Percentiles rank a stretch among this genome's conserved stretches.
These are phyloP conservation scores for Aureobasidium musti DNA, from an alignment of 2,329 filamentous ascomycete genomes.

Conservation along the genomic window DNA sequence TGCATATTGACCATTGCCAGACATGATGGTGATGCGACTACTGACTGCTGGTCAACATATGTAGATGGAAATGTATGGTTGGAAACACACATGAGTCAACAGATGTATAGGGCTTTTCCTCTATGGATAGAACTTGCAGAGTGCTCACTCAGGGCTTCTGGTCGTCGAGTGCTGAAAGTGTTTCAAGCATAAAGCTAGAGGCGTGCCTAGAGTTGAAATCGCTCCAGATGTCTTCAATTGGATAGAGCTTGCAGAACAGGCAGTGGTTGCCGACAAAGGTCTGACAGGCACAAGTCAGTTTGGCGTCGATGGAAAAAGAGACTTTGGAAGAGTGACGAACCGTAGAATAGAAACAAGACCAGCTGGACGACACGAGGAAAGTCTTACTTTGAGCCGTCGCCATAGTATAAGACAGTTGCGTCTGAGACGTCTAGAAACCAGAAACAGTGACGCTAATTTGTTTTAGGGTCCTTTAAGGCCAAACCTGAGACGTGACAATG, in stretches of 20 bases:
- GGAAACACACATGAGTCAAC: constrained; percentile 10
- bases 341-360: constrained; percentile 11
- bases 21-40: constrained; percentile 1
- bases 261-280: background rate
- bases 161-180: background rate
- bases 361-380: constrained; percentile 15
- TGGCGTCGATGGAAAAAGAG: background rate
- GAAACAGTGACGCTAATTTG: constrained; percentile 24
- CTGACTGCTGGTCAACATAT: background rate
- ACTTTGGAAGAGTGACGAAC: constrained; percentile 4
- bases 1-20: constrained; percentile 14
- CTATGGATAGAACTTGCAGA: background rate
- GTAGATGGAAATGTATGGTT: background rate
- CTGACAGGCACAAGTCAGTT: constrained; percentile 1
- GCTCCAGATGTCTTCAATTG: background rate
- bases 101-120: background rate
- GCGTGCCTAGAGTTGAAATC: background rate
- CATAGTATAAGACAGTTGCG: constrained; percentile 24
- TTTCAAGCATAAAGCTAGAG: constrained; percentile 17
- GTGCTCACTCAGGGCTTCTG: background rate
- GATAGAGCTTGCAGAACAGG: background rate
- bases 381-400: constrained; percentile 2
- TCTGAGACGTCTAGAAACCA: constrained; percentile 13
- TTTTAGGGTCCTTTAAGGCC: constrained; percentile 23
- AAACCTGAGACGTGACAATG: constrained; percentile 27